phyloP scores from a whole-genome alignment of 2,329 filamentous ascomycete species.

The Monosporascus sp. region DNA sequence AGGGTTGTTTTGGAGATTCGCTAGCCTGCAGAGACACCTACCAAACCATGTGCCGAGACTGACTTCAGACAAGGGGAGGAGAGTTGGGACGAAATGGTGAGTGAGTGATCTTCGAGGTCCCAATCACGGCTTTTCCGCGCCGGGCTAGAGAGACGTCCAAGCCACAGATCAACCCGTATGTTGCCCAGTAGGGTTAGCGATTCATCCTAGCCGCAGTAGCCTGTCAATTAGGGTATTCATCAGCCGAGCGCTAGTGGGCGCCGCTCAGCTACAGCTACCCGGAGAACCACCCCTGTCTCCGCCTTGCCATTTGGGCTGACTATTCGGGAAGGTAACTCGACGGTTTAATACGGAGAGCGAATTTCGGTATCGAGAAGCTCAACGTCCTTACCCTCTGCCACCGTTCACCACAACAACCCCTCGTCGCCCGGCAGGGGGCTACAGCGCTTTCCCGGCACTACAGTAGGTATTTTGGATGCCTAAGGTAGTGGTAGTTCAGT shows the following conservation, averaged over 20 bases:
- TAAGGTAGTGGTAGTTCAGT: no score
- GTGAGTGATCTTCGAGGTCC: not conserved
- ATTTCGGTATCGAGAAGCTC: not conserved
- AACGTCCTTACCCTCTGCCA: not conserved
- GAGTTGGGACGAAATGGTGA: not conserved
- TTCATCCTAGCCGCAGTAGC: not conserved
- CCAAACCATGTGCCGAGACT: not conserved
- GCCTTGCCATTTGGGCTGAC: not conserved
- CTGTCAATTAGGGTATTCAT: not conserved
- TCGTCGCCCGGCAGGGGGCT: no score
- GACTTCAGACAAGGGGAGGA: not conserved
- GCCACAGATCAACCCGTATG: not conserved
- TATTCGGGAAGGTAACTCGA: not conserved
- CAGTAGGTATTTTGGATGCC: no score
- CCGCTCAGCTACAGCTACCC: not conserved
- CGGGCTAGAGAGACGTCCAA: not conserved
- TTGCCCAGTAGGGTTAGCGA: not conserved
- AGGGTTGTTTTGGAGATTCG: not conserved
- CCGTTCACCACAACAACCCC: no score
- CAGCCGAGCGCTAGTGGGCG: not conserved
- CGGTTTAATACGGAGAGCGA: not conserved
- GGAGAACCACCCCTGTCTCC: not conserved
- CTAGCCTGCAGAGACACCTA: not conserved
- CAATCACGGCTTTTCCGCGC: not conserved
- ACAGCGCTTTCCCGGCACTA: no score